Percentiles rank a stretch among this genome's conserved stretches.
Conservation (phyloP, 2,329 filamentous ascomycete species). For the Knufia petricola region DNA sequence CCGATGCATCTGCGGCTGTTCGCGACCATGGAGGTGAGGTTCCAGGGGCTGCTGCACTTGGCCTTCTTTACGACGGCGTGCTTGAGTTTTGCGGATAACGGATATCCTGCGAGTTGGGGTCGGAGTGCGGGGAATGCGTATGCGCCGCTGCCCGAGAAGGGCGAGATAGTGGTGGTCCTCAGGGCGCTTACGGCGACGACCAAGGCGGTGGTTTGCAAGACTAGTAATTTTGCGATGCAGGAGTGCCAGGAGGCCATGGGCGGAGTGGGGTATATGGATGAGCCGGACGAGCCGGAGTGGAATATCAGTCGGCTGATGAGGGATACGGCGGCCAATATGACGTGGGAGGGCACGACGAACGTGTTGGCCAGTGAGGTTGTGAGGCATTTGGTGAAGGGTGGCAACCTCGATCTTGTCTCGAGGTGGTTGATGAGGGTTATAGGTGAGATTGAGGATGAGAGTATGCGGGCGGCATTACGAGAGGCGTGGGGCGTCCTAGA, state of each 20-base stretch:
- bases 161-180: slow-evolving; percentile 11
- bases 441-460: slow-evolving; percentile 12
- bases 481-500: slow-evolving; percentile 8
- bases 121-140: neutral
- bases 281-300: slow-evolving; percentile 46
- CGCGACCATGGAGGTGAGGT: slow-evolving; percentile 22
- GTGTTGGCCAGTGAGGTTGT: slow-evolving; percentile 49
- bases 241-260: slow-evolving; percentile 33
- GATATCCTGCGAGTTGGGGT: slow-evolving; percentile 10
- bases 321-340: slow-evolving; percentile 42
- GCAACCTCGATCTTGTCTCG: slow-evolving; percentile 26
- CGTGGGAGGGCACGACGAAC: slow-evolving; percentile 66
- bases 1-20: slow-evolving; percentile 22
- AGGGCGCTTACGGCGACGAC: slow-evolving; percentile 20
- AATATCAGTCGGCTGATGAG: slow-evolving; percentile 59
- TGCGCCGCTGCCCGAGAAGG: slow-evolving; percentile 9
- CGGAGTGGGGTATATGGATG: slow-evolving; percentile 32
- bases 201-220: slow-evolving; percentile 31
- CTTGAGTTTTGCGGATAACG: slow-evolving; percentile 20
- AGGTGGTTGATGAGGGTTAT: slow-evolving; percentile 41
- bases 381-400: slow-evolving; percentile 24
- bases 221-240: slow-evolving; percentile 25
- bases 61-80: slow-evolving; percentile 22
- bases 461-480: slow-evolving; percentile 11
- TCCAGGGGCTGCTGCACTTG: slow-evolving; percentile 21